A percentile compares a stretch with the other conserved stretches of the same genome.
Evolutionary conservation across 805 yeast genomes (phyloP).

Genomic region (Candida silvicultrix): DNA sequence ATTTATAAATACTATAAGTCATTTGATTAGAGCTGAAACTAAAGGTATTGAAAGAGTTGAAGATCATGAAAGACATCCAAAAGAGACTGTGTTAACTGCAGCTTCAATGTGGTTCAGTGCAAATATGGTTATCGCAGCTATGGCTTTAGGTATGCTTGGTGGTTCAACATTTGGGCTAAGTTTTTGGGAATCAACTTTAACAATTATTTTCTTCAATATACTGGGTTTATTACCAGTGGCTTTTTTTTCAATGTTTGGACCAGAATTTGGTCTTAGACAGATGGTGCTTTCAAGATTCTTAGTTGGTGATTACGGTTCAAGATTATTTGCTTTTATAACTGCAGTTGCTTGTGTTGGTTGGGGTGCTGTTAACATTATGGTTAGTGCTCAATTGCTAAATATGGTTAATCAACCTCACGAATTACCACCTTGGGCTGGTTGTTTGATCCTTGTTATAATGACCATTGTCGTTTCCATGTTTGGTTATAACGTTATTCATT

Average conservation of each 20-base stretch:
- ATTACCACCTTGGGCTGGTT: constrained; percentile 89
- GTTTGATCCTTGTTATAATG: constrained; percentile 59
- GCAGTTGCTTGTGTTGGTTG: constrained; percentile 88
- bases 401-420: constrained; percentile 55
- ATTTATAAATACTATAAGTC: constrained; percentile 19
- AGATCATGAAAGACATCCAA: constrained; percentile 70
- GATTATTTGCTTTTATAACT: constrained; percentile 73
- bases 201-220: constrained; percentile 65
- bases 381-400: constrained; percentile 77
- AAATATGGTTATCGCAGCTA: constrained; percentile 80
- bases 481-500: constrained; percentile 79
- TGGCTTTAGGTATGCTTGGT: constrained; percentile 70
- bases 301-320: constrained; percentile 68
- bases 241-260: constrained; percentile 76
- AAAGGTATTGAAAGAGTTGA: constrained; percentile 80
- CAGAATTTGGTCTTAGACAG: constrained; percentile 81
- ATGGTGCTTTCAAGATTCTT: constrained; percentile 76
- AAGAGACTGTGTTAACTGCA: constrained; percentile 53
- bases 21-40: constrained; percentile 39
- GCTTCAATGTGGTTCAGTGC: constrained; percentile 92
- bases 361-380: constrained; percentile 91
- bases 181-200: constrained; percentile 65
- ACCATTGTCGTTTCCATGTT: constrained; percentile 74
- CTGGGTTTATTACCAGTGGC: constrained; percentile 80
- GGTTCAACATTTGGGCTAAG: constrained; percentile 57